Conservation (phyloP, 495 filamentous ascomycete species). For the Parathielavia appendiculata region DNA sequence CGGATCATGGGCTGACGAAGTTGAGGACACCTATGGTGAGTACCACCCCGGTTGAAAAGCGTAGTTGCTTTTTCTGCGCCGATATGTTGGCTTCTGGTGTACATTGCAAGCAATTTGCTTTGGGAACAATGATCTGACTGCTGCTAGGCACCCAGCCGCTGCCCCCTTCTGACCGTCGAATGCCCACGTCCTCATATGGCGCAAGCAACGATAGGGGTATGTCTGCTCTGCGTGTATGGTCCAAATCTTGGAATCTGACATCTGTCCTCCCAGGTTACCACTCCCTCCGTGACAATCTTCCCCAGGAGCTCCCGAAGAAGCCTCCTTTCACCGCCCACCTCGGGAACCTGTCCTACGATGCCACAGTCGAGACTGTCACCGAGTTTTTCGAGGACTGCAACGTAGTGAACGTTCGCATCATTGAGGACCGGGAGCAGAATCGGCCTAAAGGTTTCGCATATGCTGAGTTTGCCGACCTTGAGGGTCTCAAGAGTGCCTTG, state of each 20-base stretch:
- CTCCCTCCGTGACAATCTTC: conserved; percentile 69
- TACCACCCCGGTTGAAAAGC: neutral
- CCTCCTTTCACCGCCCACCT: conserved; percentile 94
- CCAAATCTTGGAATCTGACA: neutral
- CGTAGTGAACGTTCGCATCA: conserved; percentile 84
- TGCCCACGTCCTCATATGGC: conserved; percentile 28
- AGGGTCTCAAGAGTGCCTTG: conserved; percentile 87
- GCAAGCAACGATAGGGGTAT: conserved; percentile 36
- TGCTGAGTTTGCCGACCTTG: conserved; percentile 83
- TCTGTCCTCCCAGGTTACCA: conserved; percentile 46
- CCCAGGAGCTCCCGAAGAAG: conserved; percentile 68
- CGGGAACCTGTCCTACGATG: conserved; percentile 93
- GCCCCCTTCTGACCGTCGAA: conserved; percentile 39
- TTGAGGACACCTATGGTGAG: conserved; percentile 80
- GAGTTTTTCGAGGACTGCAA: conserved; percentile 82
- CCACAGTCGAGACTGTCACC: conserved; percentile 69
- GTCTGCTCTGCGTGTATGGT: neutral
- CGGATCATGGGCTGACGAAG: conserved; percentile 96
- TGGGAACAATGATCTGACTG: conserved; percentile 9
- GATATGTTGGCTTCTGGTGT: conserved; percentile 2
- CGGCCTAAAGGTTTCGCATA: conserved; percentile 98
- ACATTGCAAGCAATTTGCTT: neutral
- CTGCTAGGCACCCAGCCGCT: conserved; percentile 42
- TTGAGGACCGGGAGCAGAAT: conserved; percentile 86
- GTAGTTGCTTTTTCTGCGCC: neutral